Conservation (phyloP, 2,329 filamentous ascomycete genomes). For the Zymoseptoria ardabiliae region DNA sequence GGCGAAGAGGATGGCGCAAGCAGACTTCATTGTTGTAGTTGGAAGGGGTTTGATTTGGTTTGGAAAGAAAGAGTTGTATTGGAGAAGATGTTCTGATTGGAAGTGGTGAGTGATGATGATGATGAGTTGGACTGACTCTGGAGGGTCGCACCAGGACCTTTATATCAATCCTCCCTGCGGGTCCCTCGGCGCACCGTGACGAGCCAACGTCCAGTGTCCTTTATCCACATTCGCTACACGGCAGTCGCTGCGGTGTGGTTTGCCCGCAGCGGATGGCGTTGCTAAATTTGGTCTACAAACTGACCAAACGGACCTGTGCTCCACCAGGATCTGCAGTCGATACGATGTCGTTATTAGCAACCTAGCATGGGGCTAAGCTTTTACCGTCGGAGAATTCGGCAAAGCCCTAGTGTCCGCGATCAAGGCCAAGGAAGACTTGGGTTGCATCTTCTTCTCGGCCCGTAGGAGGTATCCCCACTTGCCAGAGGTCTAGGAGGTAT, state of each 20-base stretch:
- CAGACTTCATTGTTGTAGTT: conserved; percentile 23
- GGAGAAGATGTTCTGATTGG: not conserved
- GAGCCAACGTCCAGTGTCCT: not conserved
- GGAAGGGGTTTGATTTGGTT: not conserved
- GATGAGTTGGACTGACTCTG: not conserved
- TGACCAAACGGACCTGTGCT: not conserved
- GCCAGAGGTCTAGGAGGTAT: too few relatives aligned
- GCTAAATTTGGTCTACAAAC: not conserved
- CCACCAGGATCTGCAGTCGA: not conserved
- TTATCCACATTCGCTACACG: not conserved
- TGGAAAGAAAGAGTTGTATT: not conserved
- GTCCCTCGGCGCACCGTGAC: not conserved
- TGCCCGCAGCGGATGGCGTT: not conserved
- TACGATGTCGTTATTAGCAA: not conserved
- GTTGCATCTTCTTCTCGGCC: not conserved
- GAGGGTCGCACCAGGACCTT: not conserved
- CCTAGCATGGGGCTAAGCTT: not conserved
- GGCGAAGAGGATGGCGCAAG: conserved; percentile 13
- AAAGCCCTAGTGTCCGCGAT: not conserved
- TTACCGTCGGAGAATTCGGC: not conserved
- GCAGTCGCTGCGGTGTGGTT: not conserved
- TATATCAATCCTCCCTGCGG: not conserved
- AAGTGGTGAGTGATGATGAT: not conserved
- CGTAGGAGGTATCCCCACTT: not conserved
- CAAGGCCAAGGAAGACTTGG: not conserved